These are phyloP conservation scores for Tricholoma hemisulphureum DNA, from an alignment of 768 basidiomycete species.

Conservation along the genomic window DNA sequence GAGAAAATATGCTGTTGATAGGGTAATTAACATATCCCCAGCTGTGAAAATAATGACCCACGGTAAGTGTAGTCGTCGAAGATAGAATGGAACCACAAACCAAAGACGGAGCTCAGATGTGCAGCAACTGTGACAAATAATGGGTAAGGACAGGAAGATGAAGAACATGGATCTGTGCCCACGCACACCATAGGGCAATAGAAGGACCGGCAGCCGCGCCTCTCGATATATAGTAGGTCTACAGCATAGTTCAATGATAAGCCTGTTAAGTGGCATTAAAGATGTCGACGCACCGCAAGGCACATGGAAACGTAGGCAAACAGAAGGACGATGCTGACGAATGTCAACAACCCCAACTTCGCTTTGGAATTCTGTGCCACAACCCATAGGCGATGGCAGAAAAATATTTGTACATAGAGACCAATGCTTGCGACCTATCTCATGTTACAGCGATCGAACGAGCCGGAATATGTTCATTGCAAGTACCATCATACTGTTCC, in stretches of 20 bases:
- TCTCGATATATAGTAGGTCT: conserved; percentile 29
- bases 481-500: conserved; percentile 29
- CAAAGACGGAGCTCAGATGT: conserved; percentile 27
- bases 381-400: conserved; percentile 28
- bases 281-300: conserved; percentile 21
- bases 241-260: not conserved
- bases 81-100: conserved; percentile 12
- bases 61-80: too few relatives aligned
- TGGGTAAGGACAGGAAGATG: not conserved
- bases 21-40: conserved; percentile 28
- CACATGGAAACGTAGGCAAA: conserved; percentile 29
- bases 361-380: conserved; percentile 21
- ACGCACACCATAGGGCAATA: conserved; percentile 31
- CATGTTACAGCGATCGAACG: not conserved
- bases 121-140: conserved; percentile 21
- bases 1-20: conserved; percentile 29
- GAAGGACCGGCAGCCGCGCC: conserved; percentile 11
- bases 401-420: conserved; percentile 33
- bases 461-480: not conserved
- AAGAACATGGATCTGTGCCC: not conserved
- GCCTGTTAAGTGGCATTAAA: not conserved
- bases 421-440: conserved; percentile 31
- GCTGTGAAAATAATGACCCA: conserved; percentile 15
- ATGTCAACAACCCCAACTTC: conserved; percentile 20
- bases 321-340: conserved; percentile 20